Conservation (phyloP, 2,329 filamentous ascomycete genomes). For the Dothidotthia symphoricarpi region DNA sequence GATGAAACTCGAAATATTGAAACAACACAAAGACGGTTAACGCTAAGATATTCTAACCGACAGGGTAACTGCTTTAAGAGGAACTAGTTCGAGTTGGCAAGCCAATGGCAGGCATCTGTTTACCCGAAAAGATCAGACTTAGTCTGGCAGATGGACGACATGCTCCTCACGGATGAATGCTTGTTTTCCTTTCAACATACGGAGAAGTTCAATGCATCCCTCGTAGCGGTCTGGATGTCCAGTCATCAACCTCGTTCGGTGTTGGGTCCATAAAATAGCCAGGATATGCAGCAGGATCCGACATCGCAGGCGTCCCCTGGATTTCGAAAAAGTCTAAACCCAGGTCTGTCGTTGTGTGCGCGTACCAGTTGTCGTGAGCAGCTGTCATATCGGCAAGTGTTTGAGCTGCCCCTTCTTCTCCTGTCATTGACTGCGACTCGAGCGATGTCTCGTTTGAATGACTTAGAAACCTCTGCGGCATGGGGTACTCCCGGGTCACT, state of each 20-base stretch:
- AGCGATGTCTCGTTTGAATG: conserved; percentile 1
- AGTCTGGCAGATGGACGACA: no score
- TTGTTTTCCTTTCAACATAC: conserved; percentile 3
- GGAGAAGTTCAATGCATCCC: conserved; percentile 10
- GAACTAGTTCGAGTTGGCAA: no score
- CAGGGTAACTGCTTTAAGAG: no score
- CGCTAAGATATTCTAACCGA: no score
- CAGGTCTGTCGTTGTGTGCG: conserved; percentile 18
- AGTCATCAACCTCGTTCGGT: conserved; percentile 16
- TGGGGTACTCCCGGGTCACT: conserved; percentile 10
- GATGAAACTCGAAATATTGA: no score
- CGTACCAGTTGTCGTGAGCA: conserved; percentile 23
- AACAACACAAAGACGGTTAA: no score
- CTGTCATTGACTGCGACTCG: conserved; percentile 4
- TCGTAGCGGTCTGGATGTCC: conserved; percentile 19
- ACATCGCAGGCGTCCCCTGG: not conserved
- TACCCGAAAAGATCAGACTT: no score
- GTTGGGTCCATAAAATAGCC: conserved; percentile 8
- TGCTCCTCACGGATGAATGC: no score
- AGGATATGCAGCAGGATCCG: conserved; percentile 8
- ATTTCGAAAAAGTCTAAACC: conserved; percentile 24
- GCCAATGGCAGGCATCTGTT: no score
- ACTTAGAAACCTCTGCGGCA: not conserved
- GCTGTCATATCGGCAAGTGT: conserved; percentile 13
- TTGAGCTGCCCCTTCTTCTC: conserved; percentile 8